phyloP scores from a whole-genome alignment of 2,329 filamentous ascomycete genomes.

The Ceratocystis destructans region DNA sequence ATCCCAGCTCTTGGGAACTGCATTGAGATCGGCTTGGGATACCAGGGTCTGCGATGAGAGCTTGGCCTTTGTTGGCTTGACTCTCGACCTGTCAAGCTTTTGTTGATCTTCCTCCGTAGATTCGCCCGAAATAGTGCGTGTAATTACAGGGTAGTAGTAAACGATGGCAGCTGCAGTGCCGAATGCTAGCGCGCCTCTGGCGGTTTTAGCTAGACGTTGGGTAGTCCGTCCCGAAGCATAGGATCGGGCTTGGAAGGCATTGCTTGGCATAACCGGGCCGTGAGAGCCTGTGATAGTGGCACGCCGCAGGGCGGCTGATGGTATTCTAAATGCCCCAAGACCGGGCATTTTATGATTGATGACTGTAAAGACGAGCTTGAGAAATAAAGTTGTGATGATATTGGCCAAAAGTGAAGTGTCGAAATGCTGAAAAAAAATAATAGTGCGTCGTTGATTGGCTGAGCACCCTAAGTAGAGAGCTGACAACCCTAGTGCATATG shows the following conservation, averaged over 20 bases:
- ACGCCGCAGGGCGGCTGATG: slow-evolving; percentile 12
- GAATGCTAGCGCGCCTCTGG: slow-evolving; percentile 15
- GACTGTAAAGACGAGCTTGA: background rate
- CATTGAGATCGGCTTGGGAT: slow-evolving; percentile 2
- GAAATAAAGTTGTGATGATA: background rate
- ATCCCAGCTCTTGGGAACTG: slow-evolving; percentile 47
- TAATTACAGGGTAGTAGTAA: slow-evolving; percentile 20
- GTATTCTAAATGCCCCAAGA: slow-evolving; percentile 10
- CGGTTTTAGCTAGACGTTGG: slow-evolving; percentile 7
- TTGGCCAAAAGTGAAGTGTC: background rate
- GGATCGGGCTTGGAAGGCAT: background rate
- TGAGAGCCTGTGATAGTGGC: background rate
- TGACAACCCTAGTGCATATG: background rate
- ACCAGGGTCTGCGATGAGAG: slow-evolving; percentile 62
- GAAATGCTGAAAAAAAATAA: background rate
- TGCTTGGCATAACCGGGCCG: background rate
- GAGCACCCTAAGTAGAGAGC: background rate
- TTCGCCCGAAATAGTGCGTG: slow-evolving; percentile 6
- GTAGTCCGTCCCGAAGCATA: slow-evolving; percentile 11
- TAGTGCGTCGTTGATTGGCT: slow-evolving; percentile 11
- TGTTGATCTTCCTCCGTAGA: slow-evolving; percentile 18
- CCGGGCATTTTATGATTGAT: slow-evolving; percentile 9
- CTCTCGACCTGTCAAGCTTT: slow-evolving; percentile 51
- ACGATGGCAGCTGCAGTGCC: slow-evolving; percentile 17
- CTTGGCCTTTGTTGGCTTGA: slow-evolving; percentile 48